phyloP scores from a whole-genome alignment of 2,329 filamentous ascomycete genomes.

The Blastomyces percursus region DNA sequence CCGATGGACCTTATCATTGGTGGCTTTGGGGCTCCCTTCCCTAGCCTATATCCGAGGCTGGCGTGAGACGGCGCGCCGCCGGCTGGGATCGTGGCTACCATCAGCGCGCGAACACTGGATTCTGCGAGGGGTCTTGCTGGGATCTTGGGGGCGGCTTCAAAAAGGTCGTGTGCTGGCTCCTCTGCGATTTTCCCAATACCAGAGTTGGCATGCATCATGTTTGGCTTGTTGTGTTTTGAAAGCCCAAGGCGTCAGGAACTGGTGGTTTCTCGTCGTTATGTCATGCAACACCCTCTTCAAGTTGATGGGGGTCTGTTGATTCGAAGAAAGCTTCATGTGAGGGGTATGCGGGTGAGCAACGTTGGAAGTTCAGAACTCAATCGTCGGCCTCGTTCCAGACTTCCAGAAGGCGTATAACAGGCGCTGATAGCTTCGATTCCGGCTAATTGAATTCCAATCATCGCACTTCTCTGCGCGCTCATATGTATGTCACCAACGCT shows the following conservation, averaged over 20 bases:
- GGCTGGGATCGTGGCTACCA: not conserved
- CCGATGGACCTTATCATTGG: not conserved
- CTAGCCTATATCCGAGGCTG: not conserved
- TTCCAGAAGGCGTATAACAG: not conserved
- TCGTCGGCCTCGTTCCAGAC: not conserved
- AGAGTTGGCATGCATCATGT: too few species aligned
- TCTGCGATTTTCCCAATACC: too few species aligned
- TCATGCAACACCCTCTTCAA: too few species aligned
- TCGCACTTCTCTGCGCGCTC: not conserved
- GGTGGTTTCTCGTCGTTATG: too few species aligned
- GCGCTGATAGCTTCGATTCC: not conserved
- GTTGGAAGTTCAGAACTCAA: not conserved
- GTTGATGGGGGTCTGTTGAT: too few species aligned
- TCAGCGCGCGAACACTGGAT: not conserved
- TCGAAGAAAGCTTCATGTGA: too few species aligned
- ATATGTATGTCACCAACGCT: not conserved
- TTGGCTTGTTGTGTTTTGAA: too few species aligned
- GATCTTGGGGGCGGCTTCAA: too few species aligned
- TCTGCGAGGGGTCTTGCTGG: not conserved
- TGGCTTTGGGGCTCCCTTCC: not conserved
- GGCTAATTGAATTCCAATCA: not conserved
- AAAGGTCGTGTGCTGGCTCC: too few species aligned
- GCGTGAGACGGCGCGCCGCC: not conserved
- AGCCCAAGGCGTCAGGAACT: too few species aligned
- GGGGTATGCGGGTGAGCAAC: too few species aligned